phyloP scores from a whole-genome alignment of 2,329 filamentous ascomycete species.

The Ophiostoma quercus region DNA sequence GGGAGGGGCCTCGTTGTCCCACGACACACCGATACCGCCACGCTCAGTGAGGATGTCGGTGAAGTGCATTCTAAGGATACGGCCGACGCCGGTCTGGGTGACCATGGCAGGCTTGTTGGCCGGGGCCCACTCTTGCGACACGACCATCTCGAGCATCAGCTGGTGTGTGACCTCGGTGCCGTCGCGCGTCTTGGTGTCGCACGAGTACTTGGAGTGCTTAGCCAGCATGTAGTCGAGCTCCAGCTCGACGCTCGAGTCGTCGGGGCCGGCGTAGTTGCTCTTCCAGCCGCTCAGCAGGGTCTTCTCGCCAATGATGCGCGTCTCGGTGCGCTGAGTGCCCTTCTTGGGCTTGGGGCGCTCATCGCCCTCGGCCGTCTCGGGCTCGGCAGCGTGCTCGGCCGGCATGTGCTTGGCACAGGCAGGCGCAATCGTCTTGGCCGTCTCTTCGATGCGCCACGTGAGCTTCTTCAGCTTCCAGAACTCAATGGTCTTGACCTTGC shows the following conservation, averaged over 20 bases:
- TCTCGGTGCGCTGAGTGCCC: conserved; percentile 67
- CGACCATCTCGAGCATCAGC: conserved; percentile 86
- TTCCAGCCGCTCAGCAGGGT: conserved; percentile 90
- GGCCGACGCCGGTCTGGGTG: conserved; percentile 82
- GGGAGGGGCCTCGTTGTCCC: conserved; percentile 93
- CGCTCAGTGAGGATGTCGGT: conserved; percentile 75
- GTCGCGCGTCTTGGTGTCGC: conserved; percentile 68
- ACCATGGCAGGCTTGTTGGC: conserved; percentile 62
- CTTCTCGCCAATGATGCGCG: conserved; percentile 70
- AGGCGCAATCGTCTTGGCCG: conserved; percentile 69
- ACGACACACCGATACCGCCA: conserved; percentile 81
- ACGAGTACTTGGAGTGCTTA: conserved; percentile 58
- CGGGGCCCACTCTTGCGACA: conserved; percentile 81
- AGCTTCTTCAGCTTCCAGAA: conserved; percentile 87
- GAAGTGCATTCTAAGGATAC: conserved; percentile 91
- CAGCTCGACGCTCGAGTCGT: conserved; percentile 63
- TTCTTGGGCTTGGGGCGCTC: conserved; percentile 43
- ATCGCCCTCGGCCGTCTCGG: neutral
- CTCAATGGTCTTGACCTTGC: conserved; percentile 64
- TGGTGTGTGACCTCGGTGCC: conserved; percentile 78
- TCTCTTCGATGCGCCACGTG: conserved; percentile 90
- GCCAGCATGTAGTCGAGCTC: conserved; percentile 71
- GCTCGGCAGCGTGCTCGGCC: conserved; percentile 4
- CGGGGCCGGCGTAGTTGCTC: conserved; percentile 50
- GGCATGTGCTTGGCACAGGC: conserved; percentile 72